phyloP scores from a whole-genome alignment of 257 asterid species.

The Solanum piurae region DNA sequence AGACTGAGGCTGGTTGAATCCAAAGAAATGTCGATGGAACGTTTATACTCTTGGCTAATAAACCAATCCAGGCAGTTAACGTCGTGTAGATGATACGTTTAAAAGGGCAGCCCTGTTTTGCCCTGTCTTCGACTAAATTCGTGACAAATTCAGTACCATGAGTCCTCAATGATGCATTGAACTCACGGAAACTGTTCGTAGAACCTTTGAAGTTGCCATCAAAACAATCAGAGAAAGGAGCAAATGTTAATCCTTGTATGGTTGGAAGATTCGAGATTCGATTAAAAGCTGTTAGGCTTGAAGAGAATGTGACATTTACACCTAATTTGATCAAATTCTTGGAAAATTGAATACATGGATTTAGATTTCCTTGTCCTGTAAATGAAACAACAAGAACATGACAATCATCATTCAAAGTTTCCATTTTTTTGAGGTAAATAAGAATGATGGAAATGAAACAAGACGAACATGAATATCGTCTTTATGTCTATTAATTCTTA shows the following conservation, averaged over 20 bases:
- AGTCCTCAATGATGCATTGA: background rate
- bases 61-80: slow-evolving; percentile 1
- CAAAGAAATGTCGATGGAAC: slow-evolving; percentile 3
- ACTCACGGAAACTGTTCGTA: background rate
- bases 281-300: background rate
- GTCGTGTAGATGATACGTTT: background rate
- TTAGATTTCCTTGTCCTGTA: background rate
- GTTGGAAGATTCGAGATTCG: background rate
- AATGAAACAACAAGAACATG: background rate
- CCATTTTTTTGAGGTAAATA: background rate
- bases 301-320: background rate
- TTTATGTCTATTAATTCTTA: background rate
- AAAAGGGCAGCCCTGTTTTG: background rate
- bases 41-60: background rate
- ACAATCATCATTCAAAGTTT: background rate
- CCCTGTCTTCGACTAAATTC: background rate
- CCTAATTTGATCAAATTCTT: background rate
- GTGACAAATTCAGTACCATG: background rate
- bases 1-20: slow-evolving; percentile 4
- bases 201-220: background rate
- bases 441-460: background rate
- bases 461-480: background rate
- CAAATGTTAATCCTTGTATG: background rate
- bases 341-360: background rate
- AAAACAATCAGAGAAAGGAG: background rate